A percentile compares a stretch with the other conserved stretches of the same genome.
Conservation (phyloP, 2,329 filamentous ascomycete genomes). For the Venturia nashicola region DNA sequence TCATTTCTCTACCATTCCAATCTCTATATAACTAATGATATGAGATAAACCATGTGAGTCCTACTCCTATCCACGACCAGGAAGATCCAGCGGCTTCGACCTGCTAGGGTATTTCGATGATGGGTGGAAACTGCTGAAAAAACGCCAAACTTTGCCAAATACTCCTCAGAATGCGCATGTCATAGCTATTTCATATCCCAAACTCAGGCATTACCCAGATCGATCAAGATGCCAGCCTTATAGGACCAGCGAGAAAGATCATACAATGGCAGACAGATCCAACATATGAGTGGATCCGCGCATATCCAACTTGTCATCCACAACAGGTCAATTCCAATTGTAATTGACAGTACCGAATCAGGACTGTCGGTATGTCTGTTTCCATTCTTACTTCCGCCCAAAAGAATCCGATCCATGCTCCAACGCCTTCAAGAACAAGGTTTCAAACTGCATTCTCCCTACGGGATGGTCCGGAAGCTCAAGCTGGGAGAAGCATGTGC, state of each 20-base stretch:
- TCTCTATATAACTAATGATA: not conserved
- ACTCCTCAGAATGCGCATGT: not conserved
- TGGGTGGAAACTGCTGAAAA: not conserved
- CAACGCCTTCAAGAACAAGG: conserved; percentile 67
- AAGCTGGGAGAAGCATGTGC: conserved; percentile 84
- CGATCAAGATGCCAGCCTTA: not conserved
- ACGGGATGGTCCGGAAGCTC: conserved; percentile 62
- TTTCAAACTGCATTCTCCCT: conserved; percentile 48
- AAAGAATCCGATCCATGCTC: conserved; percentile 30
- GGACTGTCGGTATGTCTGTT: not conserved
- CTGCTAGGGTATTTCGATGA: not conserved
- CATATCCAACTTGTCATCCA: no score
- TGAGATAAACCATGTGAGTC: not conserved
- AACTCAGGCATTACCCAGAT: not conserved
- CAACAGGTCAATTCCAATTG: no score
- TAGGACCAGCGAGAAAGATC: no score
- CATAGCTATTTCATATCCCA: not conserved
- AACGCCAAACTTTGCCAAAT: not conserved
- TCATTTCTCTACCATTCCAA: no score
- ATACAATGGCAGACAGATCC: no score
- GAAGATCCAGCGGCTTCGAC: not conserved
- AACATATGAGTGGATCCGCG: no score
- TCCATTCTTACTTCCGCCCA: not conserved
- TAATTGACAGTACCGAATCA: no score
- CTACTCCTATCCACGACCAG: not conserved